Evolutionary conservation across 2,329 filamentous ascomycete genomes (phyloP).

Genomic region (Coniella lustricola): DNA sequence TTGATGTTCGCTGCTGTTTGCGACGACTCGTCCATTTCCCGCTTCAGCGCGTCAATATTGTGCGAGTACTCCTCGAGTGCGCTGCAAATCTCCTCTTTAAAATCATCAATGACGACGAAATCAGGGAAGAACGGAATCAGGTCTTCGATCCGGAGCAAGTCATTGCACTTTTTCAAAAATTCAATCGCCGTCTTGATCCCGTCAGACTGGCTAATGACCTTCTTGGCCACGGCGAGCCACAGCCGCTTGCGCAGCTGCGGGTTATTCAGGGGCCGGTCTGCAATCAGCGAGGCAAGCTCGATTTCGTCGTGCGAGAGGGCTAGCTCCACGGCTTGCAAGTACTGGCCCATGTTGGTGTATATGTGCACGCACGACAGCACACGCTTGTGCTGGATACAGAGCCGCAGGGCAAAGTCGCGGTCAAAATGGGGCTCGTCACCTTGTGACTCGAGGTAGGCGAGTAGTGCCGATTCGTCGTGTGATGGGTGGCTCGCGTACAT

Average conservation of each 20-base stretch:
- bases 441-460: constrained; percentile 86
- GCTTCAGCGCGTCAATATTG: constrained; percentile 79
- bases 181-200: constrained; percentile 92
- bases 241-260: constrained; percentile 81
- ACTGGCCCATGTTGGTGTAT: constrained; percentile 94
- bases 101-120: constrained; percentile 97
- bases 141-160: constrained; percentile 90
- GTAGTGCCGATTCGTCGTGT: constrained; percentile 74
- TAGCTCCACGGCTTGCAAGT: constrained; percentile 85
- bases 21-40: constrained; percentile 93
- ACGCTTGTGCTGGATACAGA: constrained; percentile 90
- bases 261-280: constrained; percentile 75
- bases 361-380: constrained; percentile 95
- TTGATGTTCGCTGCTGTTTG: constrained; percentile 87
- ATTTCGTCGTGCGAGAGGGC: constrained; percentile 85
- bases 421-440: constrained; percentile 83
- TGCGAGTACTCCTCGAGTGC: constrained; percentile 90
- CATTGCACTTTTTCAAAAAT: constrained; percentile 76
- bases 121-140: constrained; percentile 97
- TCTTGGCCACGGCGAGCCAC: constrained; percentile 91
- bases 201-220: constrained; percentile 78
- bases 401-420: constrained; percentile 87
- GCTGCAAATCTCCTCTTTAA: constrained; percentile 95
- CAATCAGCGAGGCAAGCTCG: constrained; percentile 82
- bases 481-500: constrained; percentile 86